phyloP scores from a whole-genome alignment of 2,329 filamentous ascomycete genomes.

The Arthrobotrys pseudoclavata region DNA sequence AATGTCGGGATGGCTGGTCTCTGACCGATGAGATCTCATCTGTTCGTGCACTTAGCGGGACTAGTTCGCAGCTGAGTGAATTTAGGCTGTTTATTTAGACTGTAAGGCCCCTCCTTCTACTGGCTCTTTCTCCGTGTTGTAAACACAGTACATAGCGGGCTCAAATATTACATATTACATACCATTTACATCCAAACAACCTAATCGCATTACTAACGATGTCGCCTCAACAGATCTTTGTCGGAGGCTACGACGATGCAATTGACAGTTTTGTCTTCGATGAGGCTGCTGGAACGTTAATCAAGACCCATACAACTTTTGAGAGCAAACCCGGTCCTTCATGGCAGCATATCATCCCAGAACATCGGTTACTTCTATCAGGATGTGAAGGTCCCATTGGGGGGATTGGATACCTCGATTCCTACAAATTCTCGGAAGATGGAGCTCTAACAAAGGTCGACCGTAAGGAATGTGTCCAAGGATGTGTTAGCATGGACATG shows the following conservation, averaged over 20 bases:
- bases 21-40: constrained; percentile 17
- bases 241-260: constrained; percentile 56
- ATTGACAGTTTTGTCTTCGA: constrained; percentile 59
- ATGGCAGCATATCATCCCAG: constrained; percentile 55
- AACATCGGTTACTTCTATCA: constrained; percentile 47
- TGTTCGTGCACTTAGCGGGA: background rate
- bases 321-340: constrained; percentile 57
- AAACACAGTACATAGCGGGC: constrained; percentile 7
- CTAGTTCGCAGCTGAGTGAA: constrained; percentile 15
- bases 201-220: constrained; percentile 28
- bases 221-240: constrained; percentile 56
- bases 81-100: constrained; percentile 59
- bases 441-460: constrained; percentile 52
- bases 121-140: constrained; percentile 34
- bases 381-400: constrained; percentile 55
- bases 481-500: constrained; percentile 59
- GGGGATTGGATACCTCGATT: constrained; percentile 54
- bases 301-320: constrained; percentile 44
- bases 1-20: constrained; percentile 42
- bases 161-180: constrained; percentile 7
- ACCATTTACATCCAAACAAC: constrained; percentile 2
- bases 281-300: constrained; percentile 45
- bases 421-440: constrained; percentile 58
- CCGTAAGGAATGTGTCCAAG: constrained; percentile 54
- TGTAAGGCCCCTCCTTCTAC: constrained; percentile 35